phyloP scores from a whole-genome alignment of 73 alveolate genomes.

The Stentor roeselii region DNA sequence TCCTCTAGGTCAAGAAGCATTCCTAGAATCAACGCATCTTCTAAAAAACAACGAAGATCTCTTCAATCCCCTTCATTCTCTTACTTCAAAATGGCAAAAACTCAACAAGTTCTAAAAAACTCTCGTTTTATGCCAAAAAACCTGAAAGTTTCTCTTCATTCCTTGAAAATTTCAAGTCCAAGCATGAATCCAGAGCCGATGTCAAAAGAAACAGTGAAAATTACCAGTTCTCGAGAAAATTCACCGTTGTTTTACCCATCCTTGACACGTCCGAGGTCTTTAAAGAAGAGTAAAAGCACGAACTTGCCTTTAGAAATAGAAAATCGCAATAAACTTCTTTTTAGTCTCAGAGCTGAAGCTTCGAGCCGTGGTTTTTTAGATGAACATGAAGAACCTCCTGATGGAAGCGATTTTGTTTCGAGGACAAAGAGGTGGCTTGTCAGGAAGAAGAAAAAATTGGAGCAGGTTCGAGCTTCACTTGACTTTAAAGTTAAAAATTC shows the following conservation, averaged over 20 bases:
- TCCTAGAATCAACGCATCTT: neutral
- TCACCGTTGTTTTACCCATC: neutral
- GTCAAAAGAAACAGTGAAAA: no score
- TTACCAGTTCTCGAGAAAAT: neutral
- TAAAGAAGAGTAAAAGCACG: neutral
- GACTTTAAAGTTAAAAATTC: neutral
- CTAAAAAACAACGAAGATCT: neutral
- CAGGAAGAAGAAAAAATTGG: neutral
- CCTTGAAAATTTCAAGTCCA: neutral
- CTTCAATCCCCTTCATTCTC: neutral
- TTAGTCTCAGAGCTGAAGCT: neutral
- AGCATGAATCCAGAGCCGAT: no score
- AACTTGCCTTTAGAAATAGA: neutral
- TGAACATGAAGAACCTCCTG: conserved; percentile 7
- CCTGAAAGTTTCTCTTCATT: neutral
- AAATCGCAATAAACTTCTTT: neutral
- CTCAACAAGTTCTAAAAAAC: neutral
- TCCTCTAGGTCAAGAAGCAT: neutral
- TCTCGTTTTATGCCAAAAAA: neutral
- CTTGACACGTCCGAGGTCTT: neutral
- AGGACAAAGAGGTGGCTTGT: neutral
- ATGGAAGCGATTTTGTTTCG: neutral
- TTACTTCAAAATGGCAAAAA: no score
- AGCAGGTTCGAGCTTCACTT: neutral
- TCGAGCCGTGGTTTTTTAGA: neutral